Evolutionary conservation across 164 flowering plant genomes (phyloP).

Genomic region (Amborella trichopoda): DNA sequence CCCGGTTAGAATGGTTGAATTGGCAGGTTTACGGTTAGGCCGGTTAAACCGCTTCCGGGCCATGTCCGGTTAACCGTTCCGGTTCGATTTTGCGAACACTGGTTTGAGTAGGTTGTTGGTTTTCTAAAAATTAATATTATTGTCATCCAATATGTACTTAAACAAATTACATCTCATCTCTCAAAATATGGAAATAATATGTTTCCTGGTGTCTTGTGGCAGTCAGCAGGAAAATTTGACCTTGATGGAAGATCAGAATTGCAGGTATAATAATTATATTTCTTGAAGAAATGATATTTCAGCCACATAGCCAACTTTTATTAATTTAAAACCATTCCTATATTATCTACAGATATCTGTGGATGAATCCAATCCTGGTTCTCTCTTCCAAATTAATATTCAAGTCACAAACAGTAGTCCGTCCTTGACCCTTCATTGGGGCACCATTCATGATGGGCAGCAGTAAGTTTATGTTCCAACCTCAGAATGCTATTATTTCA

Average conservation of each 20-base stretch:
- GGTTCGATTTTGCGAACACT: no score
- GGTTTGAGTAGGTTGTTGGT: no score
- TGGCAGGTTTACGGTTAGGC: no score
- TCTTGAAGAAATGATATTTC: no score
- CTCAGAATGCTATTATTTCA: neutral
- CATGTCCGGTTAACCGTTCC: no score
- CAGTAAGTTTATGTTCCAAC: slow-evolving; percentile 68
- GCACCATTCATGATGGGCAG: slow-evolving; percentile 43
- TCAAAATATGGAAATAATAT: neutral
- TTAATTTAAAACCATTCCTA: no score
- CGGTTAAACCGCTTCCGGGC: no score
- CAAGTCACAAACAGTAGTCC: slow-evolving; percentile 46
- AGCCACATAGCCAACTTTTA: no score
- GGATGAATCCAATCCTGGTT: slow-evolving; percentile 22
- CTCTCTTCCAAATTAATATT: slow-evolving; percentile 34
- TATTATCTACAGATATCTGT: slow-evolving; percentile 44
- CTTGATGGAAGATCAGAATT: slow-evolving; percentile 64
- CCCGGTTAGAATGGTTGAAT: no score
- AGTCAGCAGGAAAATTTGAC: slow-evolving; percentile 52
- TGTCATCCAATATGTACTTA: no score
- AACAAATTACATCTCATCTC: no score
- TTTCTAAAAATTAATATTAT: no score
- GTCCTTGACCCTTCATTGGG: slow-evolving; percentile 82
- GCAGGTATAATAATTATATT: slow-evolving; percentile 36
- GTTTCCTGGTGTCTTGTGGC: slow-evolving; percentile 13